Evolutionary conservation across 2,329 filamentous ascomycete genomes (phyloP).

Genomic region (Diaporthe citriasiana): DNA sequence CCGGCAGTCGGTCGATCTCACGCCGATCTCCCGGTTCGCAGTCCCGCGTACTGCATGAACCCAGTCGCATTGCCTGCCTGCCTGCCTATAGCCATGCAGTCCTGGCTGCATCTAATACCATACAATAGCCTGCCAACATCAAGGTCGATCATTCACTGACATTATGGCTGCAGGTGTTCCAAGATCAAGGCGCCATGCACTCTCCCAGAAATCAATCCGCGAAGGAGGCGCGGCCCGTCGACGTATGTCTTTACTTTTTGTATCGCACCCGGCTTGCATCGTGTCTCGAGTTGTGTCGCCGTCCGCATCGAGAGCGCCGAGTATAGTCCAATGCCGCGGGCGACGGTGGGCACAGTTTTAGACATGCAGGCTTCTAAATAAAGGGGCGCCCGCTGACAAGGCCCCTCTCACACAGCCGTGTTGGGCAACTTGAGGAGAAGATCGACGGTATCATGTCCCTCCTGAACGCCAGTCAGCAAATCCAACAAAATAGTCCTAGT

Average conservation of each 20-base stretch:
- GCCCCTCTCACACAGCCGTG: conserved; percentile 48
- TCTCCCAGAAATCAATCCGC: conserved; percentile 52
- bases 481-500: conserved; percentile 44
- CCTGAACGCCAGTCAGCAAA: conserved; percentile 51
- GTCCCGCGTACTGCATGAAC: conserved; percentile 9
- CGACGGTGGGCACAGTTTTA: too few species aligned
- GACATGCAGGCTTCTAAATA: background rate
- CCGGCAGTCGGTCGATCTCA: conserved; percentile 24
- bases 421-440: conserved; percentile 56
- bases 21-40: conserved; percentile 27
- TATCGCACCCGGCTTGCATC: background rate
- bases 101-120: background rate
- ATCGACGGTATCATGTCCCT: conserved; percentile 58
- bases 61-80: background rate
- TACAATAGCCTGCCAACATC: too few species aligned
- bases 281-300: background rate
- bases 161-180: conserved; percentile 49
- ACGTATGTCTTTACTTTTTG: conserved; percentile 47
- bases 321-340: background rate
- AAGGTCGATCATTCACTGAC: background rate
- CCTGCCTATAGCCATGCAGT: too few species aligned
- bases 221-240: conserved; percentile 54
- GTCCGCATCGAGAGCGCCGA: too few species aligned
- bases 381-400: conserved; percentile 12
- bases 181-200: conserved; percentile 53